Percentiles rank a stretch among this genome's conserved stretches.
Conservation (phyloP, 352 stramenopile genomes). For the Phytophthora foliorum region DNA sequence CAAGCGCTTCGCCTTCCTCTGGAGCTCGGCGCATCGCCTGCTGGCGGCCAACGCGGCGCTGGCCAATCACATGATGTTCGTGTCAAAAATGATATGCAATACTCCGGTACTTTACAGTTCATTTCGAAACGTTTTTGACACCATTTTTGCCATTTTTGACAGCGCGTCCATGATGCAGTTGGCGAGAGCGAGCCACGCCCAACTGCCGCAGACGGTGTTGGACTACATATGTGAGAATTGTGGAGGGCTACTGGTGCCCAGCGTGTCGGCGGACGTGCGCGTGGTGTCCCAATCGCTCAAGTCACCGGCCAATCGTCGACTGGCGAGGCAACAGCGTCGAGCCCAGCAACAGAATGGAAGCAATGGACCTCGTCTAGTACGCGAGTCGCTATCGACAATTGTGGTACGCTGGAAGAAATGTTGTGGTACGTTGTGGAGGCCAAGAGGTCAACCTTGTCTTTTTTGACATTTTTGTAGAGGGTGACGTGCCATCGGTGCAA, state of each 20-base stretch:
- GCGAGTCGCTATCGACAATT: constrained; percentile 46
- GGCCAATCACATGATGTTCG: constrained; percentile 68
- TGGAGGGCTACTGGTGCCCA: constrained; percentile 66
- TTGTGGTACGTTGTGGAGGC: too few relatives aligned
- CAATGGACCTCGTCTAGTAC: constrained; percentile 23
- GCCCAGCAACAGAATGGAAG: constrained; percentile 32
- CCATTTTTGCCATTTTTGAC: constrained; percentile 12
- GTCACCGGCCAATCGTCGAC: constrained; percentile 59
- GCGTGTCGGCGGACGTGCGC: constrained; percentile 60
- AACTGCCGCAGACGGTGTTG: constrained; percentile 57
- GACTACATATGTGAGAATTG: constrained; percentile 80
- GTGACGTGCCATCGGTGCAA: constrained; percentile 66
- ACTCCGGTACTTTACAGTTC: not conserved
- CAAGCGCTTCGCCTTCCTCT: constrained; percentile 77
- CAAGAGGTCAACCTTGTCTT: not conserved
- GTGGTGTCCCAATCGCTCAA: constrained; percentile 55
- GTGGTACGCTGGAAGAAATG: constrained; percentile 37
- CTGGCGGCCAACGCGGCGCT: constrained; percentile 46
- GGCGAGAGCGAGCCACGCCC: constrained; percentile 40
- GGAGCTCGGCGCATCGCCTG: constrained; percentile 61
- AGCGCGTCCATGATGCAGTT: constrained; percentile 68
- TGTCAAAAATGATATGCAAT: not conserved
- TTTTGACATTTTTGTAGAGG: constrained; percentile 36
- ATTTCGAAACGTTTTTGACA: not conserved
- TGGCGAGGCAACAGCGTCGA: constrained; percentile 49